These are phyloP conservation scores for Cyclanthera cordifolia DNA, from an alignment of 306 rosid species.

Conservation along the genomic window DNA sequence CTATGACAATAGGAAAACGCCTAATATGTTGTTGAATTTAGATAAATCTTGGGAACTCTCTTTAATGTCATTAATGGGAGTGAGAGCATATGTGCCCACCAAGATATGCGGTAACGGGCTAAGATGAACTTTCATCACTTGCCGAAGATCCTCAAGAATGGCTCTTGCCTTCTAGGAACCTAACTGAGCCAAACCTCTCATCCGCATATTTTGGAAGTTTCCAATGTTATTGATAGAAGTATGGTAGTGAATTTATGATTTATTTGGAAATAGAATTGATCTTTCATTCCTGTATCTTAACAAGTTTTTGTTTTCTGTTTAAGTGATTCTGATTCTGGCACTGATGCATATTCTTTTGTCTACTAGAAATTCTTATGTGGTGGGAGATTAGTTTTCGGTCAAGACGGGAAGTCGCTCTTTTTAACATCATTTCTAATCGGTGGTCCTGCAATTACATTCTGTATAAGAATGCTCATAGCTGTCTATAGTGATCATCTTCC, in stretches of 20 bases:
- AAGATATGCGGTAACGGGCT: too few species aligned
- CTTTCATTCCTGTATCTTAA: not conserved
- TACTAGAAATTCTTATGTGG: slow-evolving; percentile 76
- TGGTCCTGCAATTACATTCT: slow-evolving; percentile 70
- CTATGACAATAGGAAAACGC: too few species aligned
- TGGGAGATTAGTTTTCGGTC: slow-evolving; percentile 78
- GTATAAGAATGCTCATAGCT: slow-evolving; percentile 47
- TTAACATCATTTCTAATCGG: slow-evolving; percentile 65
- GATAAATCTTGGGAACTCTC: too few species aligned
- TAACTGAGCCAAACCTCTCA: too few species aligned
- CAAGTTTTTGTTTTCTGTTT: not conserved
- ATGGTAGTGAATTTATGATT: not conserved
- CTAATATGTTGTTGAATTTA: too few species aligned
- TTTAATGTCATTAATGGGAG: too few species aligned
- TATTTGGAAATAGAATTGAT: not conserved
- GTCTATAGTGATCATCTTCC: slow-evolving; percentile 21
- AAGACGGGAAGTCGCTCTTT: slow-evolving; percentile 55
- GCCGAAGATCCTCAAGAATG: too few species aligned
- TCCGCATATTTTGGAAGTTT: not conserved
- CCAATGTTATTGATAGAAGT: not conserved
- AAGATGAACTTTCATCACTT: too few species aligned
- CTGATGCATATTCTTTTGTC: not conserved
- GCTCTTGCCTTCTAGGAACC: too few species aligned
- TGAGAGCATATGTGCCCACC: too few species aligned
- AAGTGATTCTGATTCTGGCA: not conserved